These are phyloP conservation scores for Apiotrichum porosum DNA, from an alignment of 1,284 basidiomycete genomes.

Conservation along the genomic window DNA sequence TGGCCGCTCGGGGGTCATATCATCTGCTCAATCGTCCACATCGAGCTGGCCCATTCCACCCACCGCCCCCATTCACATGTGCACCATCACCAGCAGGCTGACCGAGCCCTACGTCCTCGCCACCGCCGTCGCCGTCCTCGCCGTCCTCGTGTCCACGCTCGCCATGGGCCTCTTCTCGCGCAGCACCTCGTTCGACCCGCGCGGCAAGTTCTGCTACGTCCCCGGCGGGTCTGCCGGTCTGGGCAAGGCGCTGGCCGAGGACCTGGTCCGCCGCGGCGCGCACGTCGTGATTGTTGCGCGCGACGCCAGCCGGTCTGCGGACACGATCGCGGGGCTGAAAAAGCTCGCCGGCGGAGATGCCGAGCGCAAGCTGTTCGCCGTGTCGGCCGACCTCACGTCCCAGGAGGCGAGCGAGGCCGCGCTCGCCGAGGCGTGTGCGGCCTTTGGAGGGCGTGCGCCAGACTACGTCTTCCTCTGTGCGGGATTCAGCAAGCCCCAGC, in stretches of 20 bases:
- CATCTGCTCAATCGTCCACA: too few species aligned
- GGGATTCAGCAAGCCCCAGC: conserved; percentile 62
- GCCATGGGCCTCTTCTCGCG: conserved; percentile 3
- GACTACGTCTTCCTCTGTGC: conserved; percentile 76
- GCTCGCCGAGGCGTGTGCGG: conserved; percentile 57
- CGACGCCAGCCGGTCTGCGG: conserved; percentile 57
- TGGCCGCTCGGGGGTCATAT: too few species aligned
- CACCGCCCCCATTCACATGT: too few species aligned
- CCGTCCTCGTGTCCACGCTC: conserved; percentile 5
- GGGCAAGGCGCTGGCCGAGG: conserved; percentile 65
- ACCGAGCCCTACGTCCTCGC: too few species aligned
- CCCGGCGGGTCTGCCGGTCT: conserved; percentile 78
- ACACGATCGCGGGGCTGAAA: conserved; percentile 61
- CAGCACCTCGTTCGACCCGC: conserved; percentile 22
- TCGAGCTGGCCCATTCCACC: too few species aligned
- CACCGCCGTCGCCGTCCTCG: conserved; percentile 3
- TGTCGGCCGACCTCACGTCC: conserved; percentile 60
- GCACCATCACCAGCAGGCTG: too few species aligned
- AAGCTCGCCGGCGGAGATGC: conserved; percentile 48
- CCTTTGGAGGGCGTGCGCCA: conserved; percentile 58
- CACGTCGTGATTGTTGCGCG: conserved; percentile 77
- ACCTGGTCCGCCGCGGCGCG: conserved; percentile 66
- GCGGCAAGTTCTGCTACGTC: conserved; percentile 62
- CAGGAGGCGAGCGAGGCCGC: conserved; percentile 56
- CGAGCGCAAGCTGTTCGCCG: conserved; percentile 58